Base-by-base conservation (phyloP, 495 filamentous ascomycete species). In the Penicillium nucicola region DNA sequence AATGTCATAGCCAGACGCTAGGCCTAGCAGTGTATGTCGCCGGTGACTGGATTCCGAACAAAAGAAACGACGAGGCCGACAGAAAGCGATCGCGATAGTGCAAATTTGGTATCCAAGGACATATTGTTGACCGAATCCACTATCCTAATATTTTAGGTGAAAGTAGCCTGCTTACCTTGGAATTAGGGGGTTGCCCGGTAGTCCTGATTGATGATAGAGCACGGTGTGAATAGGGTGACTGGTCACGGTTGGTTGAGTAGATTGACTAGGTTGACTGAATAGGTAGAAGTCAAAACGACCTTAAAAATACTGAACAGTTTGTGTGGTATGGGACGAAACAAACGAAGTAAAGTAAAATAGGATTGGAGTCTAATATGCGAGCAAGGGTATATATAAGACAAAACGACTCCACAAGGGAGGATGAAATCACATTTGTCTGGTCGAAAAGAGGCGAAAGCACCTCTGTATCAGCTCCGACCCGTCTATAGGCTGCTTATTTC, bases 341-440 rank as follows among this genome's bases (percentile, higher is more conserved):
- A 45, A n/a, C n/a, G n/a, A n/a, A n/a, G n/a, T n/a, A n/a, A n/a
- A n/a, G n/a, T n/a, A n/a, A n/a, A n/a, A n/a, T n/a, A n/a, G n/a
- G n/a, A n/a, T n/a, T n/a, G n/a, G n/a, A 23, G 25, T 32, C 20
- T 22, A 35, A 20, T 45, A 35, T 15, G 49, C 46, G 46, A 33
- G 46, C 25, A 45, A 44, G 43, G 31, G 42, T 52, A 63, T 60
- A 57, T 57, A 60, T 43, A 42, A 54, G 17, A 42, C 40, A 37
- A 9, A 10, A 12, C 20, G 35, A 33, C 35, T 58, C 47, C 25
- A 51, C 39, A 20, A 48, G 6, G 22, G 25, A 45, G 18, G 42
- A 60, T 55, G 60, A 57, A 55, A 57, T 57, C 53, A 55, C 41
- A 36, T 42, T 31, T 18, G 39, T 42, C 35, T 18, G 39, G 47